Evolutionary conservation across 129 eudicot species (phyloP).

Genomic region (Glebionis coronaria): DNA sequence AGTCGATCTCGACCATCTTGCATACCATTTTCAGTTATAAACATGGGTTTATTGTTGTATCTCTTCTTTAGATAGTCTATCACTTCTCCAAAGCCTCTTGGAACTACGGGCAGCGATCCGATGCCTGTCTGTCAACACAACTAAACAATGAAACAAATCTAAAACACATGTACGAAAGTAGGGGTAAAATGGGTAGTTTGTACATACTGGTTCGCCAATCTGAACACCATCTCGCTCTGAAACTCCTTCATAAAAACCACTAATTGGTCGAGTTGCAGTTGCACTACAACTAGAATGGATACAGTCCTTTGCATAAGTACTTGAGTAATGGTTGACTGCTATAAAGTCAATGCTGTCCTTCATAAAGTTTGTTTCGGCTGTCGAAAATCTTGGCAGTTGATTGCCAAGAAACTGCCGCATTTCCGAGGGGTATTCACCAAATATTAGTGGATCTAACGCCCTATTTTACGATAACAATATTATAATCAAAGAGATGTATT

Average conservation of each 20-base stretch:
- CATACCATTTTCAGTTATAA: slow-evolving; percentile 89
- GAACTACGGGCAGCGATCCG: slow-evolving; percentile 54
- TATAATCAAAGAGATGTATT: background rate
- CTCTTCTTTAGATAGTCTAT: slow-evolving; percentile 56
- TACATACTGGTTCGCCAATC: slow-evolving; percentile 65
- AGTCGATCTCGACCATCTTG: slow-evolving; percentile 4
- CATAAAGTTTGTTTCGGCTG: slow-evolving; percentile 41
- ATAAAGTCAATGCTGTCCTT: slow-evolving; percentile 60
- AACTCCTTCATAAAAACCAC: slow-evolving; percentile 34
- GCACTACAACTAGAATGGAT: slow-evolving; percentile 40
- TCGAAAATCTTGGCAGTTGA: slow-evolving; percentile 55
- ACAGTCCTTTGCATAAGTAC: slow-evolving; percentile 65
- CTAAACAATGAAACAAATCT: slow-evolving; percentile 8
- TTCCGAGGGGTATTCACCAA: slow-evolving; percentile 78
- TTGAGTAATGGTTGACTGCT: slow-evolving; percentile 72
- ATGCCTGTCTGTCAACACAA: slow-evolving; percentile 52
- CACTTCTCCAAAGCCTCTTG: slow-evolving; percentile 67
- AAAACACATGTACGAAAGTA: background rate
- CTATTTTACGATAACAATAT: slow-evolving; percentile 31
- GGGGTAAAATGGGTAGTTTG: background rate
- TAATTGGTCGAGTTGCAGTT: slow-evolving; percentile 45
- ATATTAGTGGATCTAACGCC: slow-evolving; percentile 72
- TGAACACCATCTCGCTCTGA: slow-evolving; percentile 54
- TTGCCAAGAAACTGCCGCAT: slow-evolving; percentile 56
- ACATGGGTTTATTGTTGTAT: slow-evolving; percentile 77